A percentile compares a stretch with the other conserved stretches of the same genome.
These are phyloP conservation scores for Pelomyxa schiedti DNA, from an alignment of 78 protist species.

Conservation along the genomic window DNA sequence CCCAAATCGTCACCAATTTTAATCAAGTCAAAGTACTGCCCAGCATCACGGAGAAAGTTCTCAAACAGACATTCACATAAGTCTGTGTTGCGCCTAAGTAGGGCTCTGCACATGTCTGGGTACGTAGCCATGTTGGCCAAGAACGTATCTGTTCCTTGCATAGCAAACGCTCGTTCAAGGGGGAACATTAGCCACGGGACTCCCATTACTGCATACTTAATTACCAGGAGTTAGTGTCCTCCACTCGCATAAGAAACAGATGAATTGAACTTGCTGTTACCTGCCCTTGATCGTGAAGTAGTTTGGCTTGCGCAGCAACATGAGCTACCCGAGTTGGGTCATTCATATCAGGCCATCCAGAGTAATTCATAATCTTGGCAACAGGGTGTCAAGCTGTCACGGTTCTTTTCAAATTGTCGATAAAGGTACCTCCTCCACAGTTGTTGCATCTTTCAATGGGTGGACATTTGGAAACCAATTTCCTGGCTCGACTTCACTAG, in stretches of 20 bases:
- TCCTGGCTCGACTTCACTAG: neutral
- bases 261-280: too few species aligned
- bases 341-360: neutral
- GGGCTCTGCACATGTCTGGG: neutral
- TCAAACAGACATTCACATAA: neutral
- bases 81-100: neutral
- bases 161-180: neutral
- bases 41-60: neutral
- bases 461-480: neutral
- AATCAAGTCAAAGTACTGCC: neutral
- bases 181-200: neutral
- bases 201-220: neutral
- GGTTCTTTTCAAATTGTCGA: too few species aligned
- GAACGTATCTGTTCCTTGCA: neutral
- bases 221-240: too few species aligned
- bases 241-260: too few species aligned
- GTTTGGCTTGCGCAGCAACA: neutral
- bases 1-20: neutral
- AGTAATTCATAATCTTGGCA: neutral
- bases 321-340: neutral
- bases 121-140: neutral
- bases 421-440: too few species aligned
- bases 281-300: neutral
- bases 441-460: neutral
- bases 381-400: too few species aligned